Percentiles rank a stretch among this genome's conserved stretches.
These are phyloP conservation scores for Morella rubra DNA, from an alignment of 306 rosid genomes.

Conservation along the genomic window DNA sequence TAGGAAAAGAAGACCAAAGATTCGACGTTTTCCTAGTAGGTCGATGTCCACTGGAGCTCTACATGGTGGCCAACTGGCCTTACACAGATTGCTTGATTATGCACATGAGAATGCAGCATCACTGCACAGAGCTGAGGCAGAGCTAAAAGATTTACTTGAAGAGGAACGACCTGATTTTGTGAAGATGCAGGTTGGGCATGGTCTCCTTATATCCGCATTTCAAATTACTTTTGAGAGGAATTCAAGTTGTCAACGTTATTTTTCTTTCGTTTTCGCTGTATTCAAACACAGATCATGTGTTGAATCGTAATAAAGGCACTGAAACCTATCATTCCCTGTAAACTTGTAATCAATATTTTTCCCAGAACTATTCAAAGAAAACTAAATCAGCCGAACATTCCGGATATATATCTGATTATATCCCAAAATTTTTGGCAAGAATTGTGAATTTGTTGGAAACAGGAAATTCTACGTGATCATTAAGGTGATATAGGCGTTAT, in stretches of 20 bases:
- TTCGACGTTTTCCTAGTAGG: constrained; percentile 10
- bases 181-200: constrained; percentile 55
- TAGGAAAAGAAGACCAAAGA: neutral
- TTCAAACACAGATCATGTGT: neutral
- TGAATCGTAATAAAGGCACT: neutral
- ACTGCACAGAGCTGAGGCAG: neutral
- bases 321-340: too few species aligned
- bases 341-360: too few species aligned
- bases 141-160: constrained; percentile 22
- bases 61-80: constrained; percentile 48
- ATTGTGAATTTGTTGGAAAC: too few species aligned
- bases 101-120: constrained; percentile 27
- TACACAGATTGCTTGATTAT: constrained; percentile 42
- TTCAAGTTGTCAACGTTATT: neutral
- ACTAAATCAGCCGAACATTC: neutral
- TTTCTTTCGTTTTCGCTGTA: neutral
- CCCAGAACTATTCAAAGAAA: neutral
- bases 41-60: constrained; percentile 42
- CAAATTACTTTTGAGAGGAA: too few species aligned
- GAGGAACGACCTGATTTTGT: constrained; percentile 36
- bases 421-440: neutral
- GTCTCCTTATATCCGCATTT: neutral
- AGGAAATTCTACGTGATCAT: too few species aligned
- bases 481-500: too few species aligned
- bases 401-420: neutral